phyloP scores from a whole-genome alignment of 331 rosid species.

The Phaseolus coccineus region DNA sequence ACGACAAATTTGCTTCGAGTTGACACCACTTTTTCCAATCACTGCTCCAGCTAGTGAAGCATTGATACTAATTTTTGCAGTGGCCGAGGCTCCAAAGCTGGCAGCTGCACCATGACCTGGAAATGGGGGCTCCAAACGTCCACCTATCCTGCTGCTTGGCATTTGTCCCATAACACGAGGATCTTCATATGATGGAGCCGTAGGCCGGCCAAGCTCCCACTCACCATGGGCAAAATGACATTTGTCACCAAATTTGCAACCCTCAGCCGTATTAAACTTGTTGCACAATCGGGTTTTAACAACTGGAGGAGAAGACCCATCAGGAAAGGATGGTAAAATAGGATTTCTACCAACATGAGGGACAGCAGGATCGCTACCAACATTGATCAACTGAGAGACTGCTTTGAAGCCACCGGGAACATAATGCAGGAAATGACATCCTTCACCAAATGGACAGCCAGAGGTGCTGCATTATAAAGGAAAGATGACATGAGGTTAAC shows the following conservation, averaged over 20 bases:
- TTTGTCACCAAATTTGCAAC: slow-evolving; percentile 89
- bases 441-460: slow-evolving; percentile 98
- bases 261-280: slow-evolving; percentile 76
- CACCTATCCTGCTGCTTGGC: slow-evolving; percentile 62
- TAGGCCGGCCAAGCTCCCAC: slow-evolving; percentile 89
- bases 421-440: slow-evolving; percentile 82
- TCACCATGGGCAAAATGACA: slow-evolving; percentile 96
- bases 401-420: slow-evolving; percentile 89
- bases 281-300: slow-evolving; percentile 84
- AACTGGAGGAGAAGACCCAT: slow-evolving; percentile 75
- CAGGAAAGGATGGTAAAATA: slow-evolving; percentile 71
- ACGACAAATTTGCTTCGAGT: slow-evolving; percentile 84
- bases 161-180: slow-evolving; percentile 59
- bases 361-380: slow-evolving; percentile 57
- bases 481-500: slow-evolving; percentile 30
- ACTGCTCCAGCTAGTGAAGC: slow-evolving; percentile 86
- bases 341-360: slow-evolving; percentile 62
- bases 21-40: slow-evolving; percentile 81
- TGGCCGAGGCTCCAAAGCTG: slow-evolving; percentile 81
- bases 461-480: slow-evolving; percentile 73
- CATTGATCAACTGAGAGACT: slow-evolving; percentile 72
- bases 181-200: slow-evolving; percentile 67
- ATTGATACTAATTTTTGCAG: slow-evolving; percentile 83
- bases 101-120: slow-evolving; percentile 63
- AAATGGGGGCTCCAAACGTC: slow-evolving; percentile 58